Conservation (phyloP, 306 rosid species). For the Arachis stenosperma region DNA sequence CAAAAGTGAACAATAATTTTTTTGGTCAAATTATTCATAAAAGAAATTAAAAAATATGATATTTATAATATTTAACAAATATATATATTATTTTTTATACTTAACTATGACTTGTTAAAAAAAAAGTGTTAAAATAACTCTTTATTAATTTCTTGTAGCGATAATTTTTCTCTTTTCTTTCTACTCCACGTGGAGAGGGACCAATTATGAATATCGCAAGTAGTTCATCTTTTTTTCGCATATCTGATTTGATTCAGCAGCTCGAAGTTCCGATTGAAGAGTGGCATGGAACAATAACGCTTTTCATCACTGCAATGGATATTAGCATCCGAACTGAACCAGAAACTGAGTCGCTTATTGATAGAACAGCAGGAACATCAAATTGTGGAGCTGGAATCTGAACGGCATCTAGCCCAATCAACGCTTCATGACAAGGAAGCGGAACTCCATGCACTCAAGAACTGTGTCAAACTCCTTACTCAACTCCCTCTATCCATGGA, state of each 20-base stretch:
- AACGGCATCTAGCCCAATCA: conserved; percentile 56
- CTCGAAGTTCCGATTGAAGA: conserved; percentile 43
- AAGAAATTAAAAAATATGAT: too few relatives aligned
- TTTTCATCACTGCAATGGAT: conserved; percentile 42
- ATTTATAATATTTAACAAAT: too few relatives aligned
- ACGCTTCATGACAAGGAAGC: conserved; percentile 66
- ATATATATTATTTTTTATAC: too few relatives aligned
- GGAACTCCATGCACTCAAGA: conserved; percentile 71
- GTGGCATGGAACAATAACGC: conserved; percentile 36
- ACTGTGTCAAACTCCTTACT: conserved; percentile 64
- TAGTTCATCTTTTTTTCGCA: neutral
- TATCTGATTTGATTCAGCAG: conserved; percentile 37
- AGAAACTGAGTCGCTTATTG: conserved; percentile 65
- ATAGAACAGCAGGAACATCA: conserved; percentile 63
- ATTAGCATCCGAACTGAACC: conserved; percentile 58
- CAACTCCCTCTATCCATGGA: conserved; percentile 49
- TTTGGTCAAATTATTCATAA: too few relatives aligned
- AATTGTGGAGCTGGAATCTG: conserved; percentile 68
- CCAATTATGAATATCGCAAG: too few relatives aligned
- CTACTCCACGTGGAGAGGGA: too few relatives aligned
- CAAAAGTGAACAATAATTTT: too few relatives aligned
- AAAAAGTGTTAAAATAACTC: too few relatives aligned
- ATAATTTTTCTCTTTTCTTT: too few relatives aligned
- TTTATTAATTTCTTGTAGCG: too few relatives aligned
- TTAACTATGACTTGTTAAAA: too few relatives aligned